A percentile compares a stretch with the other conserved stretches of the same genome.
phyloP scores from a whole-genome alignment of 768 basidiomycete species.

The Hortiboletus flavorubellus region DNA sequence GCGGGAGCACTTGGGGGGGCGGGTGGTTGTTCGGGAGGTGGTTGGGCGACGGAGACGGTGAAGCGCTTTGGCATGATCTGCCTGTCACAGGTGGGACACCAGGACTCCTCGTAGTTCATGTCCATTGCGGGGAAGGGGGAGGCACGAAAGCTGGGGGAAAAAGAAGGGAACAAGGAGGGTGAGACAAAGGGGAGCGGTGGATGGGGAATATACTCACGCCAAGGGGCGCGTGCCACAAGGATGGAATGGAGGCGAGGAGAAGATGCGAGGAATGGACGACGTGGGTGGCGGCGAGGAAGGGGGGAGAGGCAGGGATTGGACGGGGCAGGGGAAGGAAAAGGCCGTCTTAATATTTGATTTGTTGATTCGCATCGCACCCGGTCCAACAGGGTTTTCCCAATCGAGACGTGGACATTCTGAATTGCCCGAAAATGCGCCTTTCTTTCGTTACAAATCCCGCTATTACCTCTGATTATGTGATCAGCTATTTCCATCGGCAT shows the following conservation, averaged over 20 bases:
- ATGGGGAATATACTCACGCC: constrained; percentile 6
- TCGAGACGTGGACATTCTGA: constrained; percentile 10
- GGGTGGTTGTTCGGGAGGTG: constrained; percentile 12
- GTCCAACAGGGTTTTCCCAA: constrained; percentile 18
- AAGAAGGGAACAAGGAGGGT: constrained; percentile 9
- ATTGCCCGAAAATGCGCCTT: constrained; percentile 23
- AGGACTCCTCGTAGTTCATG: constrained; percentile 59
- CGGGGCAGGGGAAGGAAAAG: constrained; percentile 18
- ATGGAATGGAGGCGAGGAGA: neutral
- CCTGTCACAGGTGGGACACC: constrained; percentile 78
- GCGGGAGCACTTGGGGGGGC: constrained; percentile 33
- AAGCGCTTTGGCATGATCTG: constrained; percentile 79
- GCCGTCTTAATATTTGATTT: constrained; percentile 39
- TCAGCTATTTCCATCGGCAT: constrained; percentile 25
- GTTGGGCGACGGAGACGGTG: constrained; percentile 43
- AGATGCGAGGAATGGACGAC: constrained; percentile 6
- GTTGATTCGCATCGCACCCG: constrained; percentile 34
- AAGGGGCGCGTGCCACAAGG: neutral
- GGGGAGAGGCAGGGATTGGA: constrained; percentile 26
- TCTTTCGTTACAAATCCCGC: constrained; percentile 28
- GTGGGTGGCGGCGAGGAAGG: constrained; percentile 20
- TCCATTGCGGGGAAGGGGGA: constrained; percentile 25
- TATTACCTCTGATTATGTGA: constrained; percentile 33
- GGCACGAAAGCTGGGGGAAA: constrained; percentile 6
- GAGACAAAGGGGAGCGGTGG: constrained; percentile 16